These are phyloP conservation scores for Acarospora socialis DNA, from an alignment of 2,329 filamentous ascomycete genomes.

Conservation along the genomic window DNA sequence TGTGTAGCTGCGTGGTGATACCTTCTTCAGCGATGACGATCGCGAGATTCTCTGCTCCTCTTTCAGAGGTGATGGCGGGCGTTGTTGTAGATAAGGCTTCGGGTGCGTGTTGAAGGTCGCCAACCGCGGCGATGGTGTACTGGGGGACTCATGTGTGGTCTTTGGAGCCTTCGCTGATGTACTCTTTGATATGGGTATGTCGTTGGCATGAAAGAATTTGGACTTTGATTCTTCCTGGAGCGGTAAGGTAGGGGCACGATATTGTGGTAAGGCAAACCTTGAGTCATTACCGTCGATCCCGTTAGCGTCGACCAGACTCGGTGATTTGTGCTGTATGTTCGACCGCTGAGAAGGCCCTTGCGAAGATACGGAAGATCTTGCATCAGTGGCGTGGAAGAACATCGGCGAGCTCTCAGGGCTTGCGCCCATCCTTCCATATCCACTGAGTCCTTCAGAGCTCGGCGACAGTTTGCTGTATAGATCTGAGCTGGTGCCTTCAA, in stretches of 20 bases:
- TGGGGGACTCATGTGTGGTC: constrained; percentile 25
- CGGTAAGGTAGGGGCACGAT: constrained; percentile 24
- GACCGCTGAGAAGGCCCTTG: constrained; percentile 8
- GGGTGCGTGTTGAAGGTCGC: constrained; percentile 29
- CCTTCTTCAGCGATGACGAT: constrained; percentile 7
- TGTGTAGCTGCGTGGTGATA: constrained; percentile 11
- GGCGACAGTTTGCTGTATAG: no score
- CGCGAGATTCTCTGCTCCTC: constrained; percentile 9
- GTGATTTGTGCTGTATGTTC: no score
- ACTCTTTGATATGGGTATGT: constrained; percentile 37
- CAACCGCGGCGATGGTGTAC: constrained; percentile 31
- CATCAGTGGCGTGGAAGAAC: constrained; percentile 89
- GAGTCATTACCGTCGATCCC: constrained; percentile 21
- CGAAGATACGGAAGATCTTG: constrained; percentile 34
- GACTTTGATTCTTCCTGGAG: constrained; percentile 23
- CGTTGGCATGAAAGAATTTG: constrained; percentile 68
- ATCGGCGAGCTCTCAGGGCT: constrained; percentile 37
- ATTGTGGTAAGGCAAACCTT: constrained; percentile 17
- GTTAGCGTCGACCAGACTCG: constrained; percentile 28
- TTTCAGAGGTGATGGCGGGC: constrained; percentile 13
- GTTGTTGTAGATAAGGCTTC: constrained; percentile 1
- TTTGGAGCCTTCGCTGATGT: constrained; percentile 24
- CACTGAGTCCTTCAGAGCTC: no score
- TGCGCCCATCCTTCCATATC: constrained; percentile 5
- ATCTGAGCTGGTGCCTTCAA: no score